Evolutionary conservation across 495 filamentous ascomycete species (phyloP).

Genomic region (Aspergillus cristatus): DNA sequence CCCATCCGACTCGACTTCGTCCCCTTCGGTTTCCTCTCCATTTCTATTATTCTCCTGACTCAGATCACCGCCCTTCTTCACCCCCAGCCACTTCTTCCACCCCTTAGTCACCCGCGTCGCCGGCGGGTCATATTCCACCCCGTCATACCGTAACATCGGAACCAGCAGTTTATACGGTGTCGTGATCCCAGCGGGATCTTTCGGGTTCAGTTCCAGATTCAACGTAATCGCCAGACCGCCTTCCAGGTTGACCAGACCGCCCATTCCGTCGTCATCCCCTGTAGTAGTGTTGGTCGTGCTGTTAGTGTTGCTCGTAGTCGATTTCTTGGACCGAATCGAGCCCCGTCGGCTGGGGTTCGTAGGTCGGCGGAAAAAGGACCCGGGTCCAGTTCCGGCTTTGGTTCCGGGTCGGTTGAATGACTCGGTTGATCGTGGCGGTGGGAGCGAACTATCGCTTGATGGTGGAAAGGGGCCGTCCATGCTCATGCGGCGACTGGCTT

Average conservation of each 20-base stretch:
- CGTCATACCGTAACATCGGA: slow-evolving; percentile 56
- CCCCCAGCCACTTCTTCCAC: slow-evolving; percentile 34
- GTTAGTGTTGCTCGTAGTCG: too few species aligned
- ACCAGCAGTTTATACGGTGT: slow-evolving; percentile 79
- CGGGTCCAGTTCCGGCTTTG: too few species aligned
- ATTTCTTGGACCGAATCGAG: slow-evolving; percentile 36
- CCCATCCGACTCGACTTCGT: slow-evolving; percentile 14
- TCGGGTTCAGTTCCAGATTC: slow-evolving; percentile 76
- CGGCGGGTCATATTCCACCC: slow-evolving; percentile 32
- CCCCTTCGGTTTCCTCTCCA: slow-evolving; percentile 14
- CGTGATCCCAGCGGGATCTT: slow-evolving; percentile 83
- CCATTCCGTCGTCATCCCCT: slow-evolving; percentile 33
- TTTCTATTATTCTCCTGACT: slow-evolving; percentile 7
- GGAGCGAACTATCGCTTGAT: slow-evolving; percentile 33
- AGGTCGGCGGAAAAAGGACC: slow-evolving; percentile 59
- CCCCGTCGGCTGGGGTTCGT: slow-evolving; percentile 52
- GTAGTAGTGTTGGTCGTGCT: slow-evolving; percentile 5
- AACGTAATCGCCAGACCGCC: slow-evolving; percentile 76
- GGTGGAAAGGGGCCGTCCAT: slow-evolving; percentile 29
- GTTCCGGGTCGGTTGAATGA: too few species aligned
- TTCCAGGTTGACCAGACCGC: slow-evolving; percentile 51
- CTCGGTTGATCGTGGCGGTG: slow-evolving; percentile 16
- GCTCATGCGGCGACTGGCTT: slow-evolving; percentile 24
- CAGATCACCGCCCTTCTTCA: slow-evolving; percentile 2
- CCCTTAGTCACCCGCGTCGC: slow-evolving; percentile 30